Evolutionary conservation across 495 filamentous ascomycete species (phyloP).

Genomic region (Apodospora peruviana): DNA sequence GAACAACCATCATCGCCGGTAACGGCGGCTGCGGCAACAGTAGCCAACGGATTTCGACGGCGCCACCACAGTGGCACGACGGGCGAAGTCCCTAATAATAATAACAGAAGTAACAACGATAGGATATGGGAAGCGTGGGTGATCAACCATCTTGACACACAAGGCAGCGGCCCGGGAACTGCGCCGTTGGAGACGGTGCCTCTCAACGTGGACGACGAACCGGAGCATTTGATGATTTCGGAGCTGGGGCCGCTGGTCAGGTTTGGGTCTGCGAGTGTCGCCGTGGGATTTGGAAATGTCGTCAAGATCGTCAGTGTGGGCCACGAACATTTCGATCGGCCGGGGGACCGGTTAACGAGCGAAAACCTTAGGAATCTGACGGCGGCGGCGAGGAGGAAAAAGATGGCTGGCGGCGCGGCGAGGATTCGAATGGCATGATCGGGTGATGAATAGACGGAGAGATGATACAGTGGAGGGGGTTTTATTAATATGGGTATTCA

Average conservation of each 20-base stretch:
- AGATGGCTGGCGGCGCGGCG: background rate
- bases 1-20: slow-evolving; percentile 5
- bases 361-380: slow-evolving; percentile 24
- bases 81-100: background rate
- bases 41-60: slow-evolving; percentile 19
- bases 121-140: slow-evolving; percentile 61
- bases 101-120: slow-evolving; percentile 2
- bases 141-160: slow-evolving; percentile 40
- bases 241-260: slow-evolving; percentile 53
- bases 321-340: slow-evolving; percentile 52
- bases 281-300: slow-evolving; percentile 60
- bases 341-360: slow-evolving; percentile 18
- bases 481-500: background rate
- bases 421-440: background rate
- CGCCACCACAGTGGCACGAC: slow-evolving; percentile 1
- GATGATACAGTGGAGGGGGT: background rate
- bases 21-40: slow-evolving; percentile 1
- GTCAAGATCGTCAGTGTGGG: slow-evolving; percentile 61
- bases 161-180: slow-evolving; percentile 11
- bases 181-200: slow-evolving; percentile 28
- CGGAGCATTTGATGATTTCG: slow-evolving; percentile 49
- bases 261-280: slow-evolving; percentile 54
- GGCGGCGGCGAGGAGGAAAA: slow-evolving; percentile 25
- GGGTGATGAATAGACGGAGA: too few relatives aligned
- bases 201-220: slow-evolving; percentile 28